Evolutionary conservation across 2,329 filamentous ascomycete genomes (phyloP).

Genomic region (Fusarium pseudograminearum): DNA sequence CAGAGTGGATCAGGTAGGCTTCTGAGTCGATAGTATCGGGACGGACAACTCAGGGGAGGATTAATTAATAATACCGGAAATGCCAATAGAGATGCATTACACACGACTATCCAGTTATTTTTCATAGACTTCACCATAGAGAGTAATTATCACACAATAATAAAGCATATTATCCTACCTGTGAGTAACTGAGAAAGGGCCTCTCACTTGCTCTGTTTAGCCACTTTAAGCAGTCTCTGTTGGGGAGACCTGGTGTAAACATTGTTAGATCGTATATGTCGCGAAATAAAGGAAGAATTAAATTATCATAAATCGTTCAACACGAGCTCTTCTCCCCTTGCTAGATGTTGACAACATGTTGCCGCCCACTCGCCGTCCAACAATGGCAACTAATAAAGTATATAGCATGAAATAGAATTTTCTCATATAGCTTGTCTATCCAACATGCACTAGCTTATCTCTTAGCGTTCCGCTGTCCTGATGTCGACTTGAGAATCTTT

Average conservation of each 20-base stretch:
- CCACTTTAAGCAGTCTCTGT: neutral
- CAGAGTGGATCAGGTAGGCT: slow-evolving; percentile 15
- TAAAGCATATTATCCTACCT: neutral
- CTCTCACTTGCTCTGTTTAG: neutral
- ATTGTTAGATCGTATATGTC: neutral
- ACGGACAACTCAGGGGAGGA: neutral
- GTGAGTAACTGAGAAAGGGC: too few relatives aligned
- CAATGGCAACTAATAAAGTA: neutral
- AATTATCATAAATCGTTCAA: neutral
- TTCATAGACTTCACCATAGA: neutral
- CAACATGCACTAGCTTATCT: neutral
- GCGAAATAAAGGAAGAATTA: neutral
- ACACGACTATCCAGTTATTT: neutral
- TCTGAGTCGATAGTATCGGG: neutral
- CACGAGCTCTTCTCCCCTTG: neutral
- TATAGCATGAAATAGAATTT: neutral
- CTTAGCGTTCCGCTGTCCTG: slow-evolving; percentile 6
- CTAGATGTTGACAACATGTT: neutral
- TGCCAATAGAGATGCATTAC: neutral
- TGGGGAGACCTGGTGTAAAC: too few relatives aligned
- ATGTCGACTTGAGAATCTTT: slow-evolving; percentile 26
- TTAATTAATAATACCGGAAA: neutral
- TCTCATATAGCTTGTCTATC: neutral
- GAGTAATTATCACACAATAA: neutral
- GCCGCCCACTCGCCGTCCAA: neutral